Conservation (phyloP, 768 basidiomycete species). For the Suillus americanus region DNA sequence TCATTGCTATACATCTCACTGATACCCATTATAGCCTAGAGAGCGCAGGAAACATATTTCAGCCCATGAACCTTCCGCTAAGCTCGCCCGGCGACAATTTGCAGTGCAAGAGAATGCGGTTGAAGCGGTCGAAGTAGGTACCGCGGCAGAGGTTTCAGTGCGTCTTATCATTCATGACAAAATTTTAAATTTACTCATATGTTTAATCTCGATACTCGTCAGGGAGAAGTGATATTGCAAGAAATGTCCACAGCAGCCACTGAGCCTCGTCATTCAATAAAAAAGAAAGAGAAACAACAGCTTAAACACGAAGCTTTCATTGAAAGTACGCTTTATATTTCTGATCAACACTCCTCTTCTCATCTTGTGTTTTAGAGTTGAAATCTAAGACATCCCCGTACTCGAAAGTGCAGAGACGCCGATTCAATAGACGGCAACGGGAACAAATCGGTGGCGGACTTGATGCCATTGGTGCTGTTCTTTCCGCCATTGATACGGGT, state of each 20-base stretch:
- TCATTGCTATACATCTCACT: slow-evolving; percentile 7
- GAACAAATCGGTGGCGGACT: slow-evolving; percentile 56
- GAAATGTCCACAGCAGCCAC: slow-evolving; percentile 39
- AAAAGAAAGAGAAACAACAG: slow-evolving; percentile 69
- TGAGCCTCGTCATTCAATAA: slow-evolving; percentile 29
- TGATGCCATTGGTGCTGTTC: slow-evolving; percentile 50
- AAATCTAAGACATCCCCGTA: slow-evolving; percentile 51
- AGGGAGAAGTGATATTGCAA: slow-evolving; percentile 1
- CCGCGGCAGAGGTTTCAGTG: slow-evolving; percentile 42
- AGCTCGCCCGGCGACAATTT: slow-evolving; percentile 46
- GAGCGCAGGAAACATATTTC: slow-evolving; percentile 41
- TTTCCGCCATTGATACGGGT: slow-evolving; percentile 50
- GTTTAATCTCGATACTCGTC: background rate
- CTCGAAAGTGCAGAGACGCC: slow-evolving; percentile 71
- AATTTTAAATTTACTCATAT: background rate
- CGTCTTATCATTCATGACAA: slow-evolving; percentile 11
- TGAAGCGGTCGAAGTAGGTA: slow-evolving; percentile 48
- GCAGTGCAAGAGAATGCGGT: slow-evolving; percentile 49
- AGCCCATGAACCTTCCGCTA: slow-evolving; percentile 54
- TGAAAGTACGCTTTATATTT: slow-evolving; percentile 45
- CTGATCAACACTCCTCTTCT: background rate
- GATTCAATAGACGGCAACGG: slow-evolving; percentile 67
- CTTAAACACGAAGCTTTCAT: slow-evolving; percentile 69
- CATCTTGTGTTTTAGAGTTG: slow-evolving; percentile 37
- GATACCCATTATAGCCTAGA: slow-evolving; percentile 27